These are phyloP conservation scores for Drechslera avenae DNA, from an alignment of 2,329 filamentous ascomycete species.

Conservation along the genomic window DNA sequence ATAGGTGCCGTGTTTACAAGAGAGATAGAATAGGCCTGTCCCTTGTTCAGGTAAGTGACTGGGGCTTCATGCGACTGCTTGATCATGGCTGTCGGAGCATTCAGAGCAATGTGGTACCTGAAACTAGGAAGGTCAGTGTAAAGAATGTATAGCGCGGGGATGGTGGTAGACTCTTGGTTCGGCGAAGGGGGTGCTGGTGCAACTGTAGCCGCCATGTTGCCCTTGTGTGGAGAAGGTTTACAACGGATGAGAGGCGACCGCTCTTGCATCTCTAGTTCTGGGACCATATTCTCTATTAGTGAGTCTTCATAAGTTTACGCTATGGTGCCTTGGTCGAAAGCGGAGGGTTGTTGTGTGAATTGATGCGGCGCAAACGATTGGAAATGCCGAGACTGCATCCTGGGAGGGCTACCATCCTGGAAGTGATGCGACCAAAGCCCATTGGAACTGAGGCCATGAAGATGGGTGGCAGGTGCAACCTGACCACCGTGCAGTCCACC, in stretches of 20 bases:
- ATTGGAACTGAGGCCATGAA: conserved; percentile 67
- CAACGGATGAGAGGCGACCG: conserved; percentile 65
- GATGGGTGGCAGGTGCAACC: conserved; percentile 54
- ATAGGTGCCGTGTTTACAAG: conserved; percentile 76
- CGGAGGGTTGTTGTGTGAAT: conserved; percentile 80
- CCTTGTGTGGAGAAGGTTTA: conserved; percentile 55
- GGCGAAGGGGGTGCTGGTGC: conserved; percentile 36
- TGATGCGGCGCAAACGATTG: conserved; percentile 73
- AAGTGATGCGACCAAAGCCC: conserved; percentile 53
- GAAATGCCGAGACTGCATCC: conserved; percentile 54
- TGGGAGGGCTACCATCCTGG: conserved; percentile 73
- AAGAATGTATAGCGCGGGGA: not conserved
- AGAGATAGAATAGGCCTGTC: conserved; percentile 88
- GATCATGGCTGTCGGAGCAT: conserved; percentile 96
- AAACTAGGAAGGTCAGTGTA: conserved; percentile 62
- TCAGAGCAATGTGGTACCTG: conserved; percentile 86
- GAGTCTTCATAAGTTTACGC: conserved; percentile 69
- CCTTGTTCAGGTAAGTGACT: conserved; percentile 97
- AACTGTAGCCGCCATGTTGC: conserved; percentile 54
- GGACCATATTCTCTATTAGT: conserved; percentile 61
- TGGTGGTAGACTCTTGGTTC: conserved; percentile 53
- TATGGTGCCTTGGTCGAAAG: conserved; percentile 72
- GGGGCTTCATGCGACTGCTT: conserved; percentile 89
- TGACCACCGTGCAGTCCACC: conserved; percentile 65
- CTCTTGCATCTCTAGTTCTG: conserved; percentile 65